Conservation (phyloP, 2,329 filamentous ascomycete species). For the Trichoderma simmonsii region DNA sequence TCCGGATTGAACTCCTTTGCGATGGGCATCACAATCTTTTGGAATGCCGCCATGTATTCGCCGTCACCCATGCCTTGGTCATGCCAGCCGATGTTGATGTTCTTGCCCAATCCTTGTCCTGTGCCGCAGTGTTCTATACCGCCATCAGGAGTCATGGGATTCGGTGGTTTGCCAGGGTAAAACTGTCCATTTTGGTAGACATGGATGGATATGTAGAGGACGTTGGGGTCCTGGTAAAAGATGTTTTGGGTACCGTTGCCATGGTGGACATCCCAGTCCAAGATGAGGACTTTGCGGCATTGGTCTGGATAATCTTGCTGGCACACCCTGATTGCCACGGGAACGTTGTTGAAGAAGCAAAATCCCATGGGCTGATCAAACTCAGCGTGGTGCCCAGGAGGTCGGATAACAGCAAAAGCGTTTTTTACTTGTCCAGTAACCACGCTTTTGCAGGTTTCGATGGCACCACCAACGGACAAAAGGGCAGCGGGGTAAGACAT, state of each 20-base stretch:
- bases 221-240: slow-evolving; percentile 90
- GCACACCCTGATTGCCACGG: slow-evolving; percentile 84
- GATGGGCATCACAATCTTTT: slow-evolving; percentile 94
- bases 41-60: slow-evolving; percentile 95
- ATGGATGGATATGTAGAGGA: slow-evolving; percentile 93
- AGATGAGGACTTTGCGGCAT: slow-evolving; percentile 85
- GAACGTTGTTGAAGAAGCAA: slow-evolving; percentile 97
- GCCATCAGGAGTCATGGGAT: slow-evolving; percentile 56
- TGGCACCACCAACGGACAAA: slow-evolving; percentile 86
- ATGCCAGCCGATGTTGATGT: slow-evolving; percentile 66
- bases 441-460: slow-evolving; percentile 93
- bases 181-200: slow-evolving; percentile 81
- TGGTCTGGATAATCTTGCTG: slow-evolving; percentile 74
- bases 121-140: slow-evolving; percentile 58
- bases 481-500: slow-evolving; percentile 78
- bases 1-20: slow-evolving; percentile 91
- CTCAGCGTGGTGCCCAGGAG: slow-evolving; percentile 94
- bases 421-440: slow-evolving; percentile 83
- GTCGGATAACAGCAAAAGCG: slow-evolving; percentile 90
- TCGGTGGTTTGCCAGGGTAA: slow-evolving; percentile 69
- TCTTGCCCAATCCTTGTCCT: slow-evolving; percentile 55
- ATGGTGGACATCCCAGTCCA: slow-evolving; percentile 84
- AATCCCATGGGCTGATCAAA: slow-evolving; percentile 84
- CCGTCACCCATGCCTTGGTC: slow-evolving; percentile 86
- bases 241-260: slow-evolving; percentile 96